A percentile compares a stretch with the other conserved stretches of the same genome.
Conservation (phyloP, 2,329 filamentous ascomycete species). For the Ilyonectria mors-panacis region DNA sequence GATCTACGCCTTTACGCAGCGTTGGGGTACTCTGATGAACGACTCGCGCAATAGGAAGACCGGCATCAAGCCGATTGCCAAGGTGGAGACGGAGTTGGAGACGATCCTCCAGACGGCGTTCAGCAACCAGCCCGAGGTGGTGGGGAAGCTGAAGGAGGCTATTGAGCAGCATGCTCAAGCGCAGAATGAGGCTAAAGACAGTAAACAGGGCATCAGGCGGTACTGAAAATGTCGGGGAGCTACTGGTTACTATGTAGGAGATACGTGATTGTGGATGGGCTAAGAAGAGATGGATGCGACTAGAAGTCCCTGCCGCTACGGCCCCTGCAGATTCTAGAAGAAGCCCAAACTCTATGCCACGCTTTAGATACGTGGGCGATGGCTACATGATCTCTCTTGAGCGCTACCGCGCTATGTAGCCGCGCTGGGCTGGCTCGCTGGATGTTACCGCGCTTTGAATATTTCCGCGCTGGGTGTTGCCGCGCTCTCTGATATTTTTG, state of each 20-base stretch:
- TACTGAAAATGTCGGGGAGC: constrained; percentile 43
- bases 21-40: constrained; percentile 68
- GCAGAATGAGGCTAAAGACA: constrained; percentile 61
- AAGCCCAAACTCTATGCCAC: background rate
- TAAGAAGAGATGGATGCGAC: constrained; percentile 24
- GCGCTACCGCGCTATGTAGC: background rate
- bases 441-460: background rate
- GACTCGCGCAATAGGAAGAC: constrained; percentile 64
- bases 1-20: constrained; percentile 74
- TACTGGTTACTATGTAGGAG: background rate
- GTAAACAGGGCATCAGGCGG: constrained; percentile 52
- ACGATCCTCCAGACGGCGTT: constrained; percentile 71
- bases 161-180: constrained; percentile 70
- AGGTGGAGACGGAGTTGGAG: constrained; percentile 71
- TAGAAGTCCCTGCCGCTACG: background rate
- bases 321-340: constrained; percentile 5
- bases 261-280: background rate
- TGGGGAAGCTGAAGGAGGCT: constrained; percentile 73
- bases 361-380: background rate
- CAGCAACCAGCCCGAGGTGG: constrained; percentile 71
- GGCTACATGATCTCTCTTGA: background rate
- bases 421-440: background rate
- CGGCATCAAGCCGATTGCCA: constrained; percentile 65
- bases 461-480: background rate
- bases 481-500: background rate